Evolutionary conservation across 1,284 basidiomycete genomes (phyloP), one percentile per base, ranked within the genome.

Genomic region (Rhizoctonia solani): DNA sequence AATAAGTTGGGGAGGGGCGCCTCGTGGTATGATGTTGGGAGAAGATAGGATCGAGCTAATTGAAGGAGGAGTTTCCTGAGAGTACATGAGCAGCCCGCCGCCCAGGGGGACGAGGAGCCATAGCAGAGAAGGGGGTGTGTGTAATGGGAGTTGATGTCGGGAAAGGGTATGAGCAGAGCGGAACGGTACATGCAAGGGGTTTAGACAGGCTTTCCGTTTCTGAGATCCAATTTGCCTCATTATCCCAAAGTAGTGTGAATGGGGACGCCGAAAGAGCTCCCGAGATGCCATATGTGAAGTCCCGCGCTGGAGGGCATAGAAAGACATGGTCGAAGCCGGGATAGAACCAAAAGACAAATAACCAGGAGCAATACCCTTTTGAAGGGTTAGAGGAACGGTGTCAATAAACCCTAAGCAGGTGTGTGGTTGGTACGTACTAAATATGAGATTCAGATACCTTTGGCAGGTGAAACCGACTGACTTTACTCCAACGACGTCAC

Each of bases 1-100:
- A 21, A 54, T 63, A n/a, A 59, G 58, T 19, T 39, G 37, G 11
- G 67, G 47, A 41, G 25, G 16, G 13, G 47, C 52, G 29, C 49
- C 67, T n/a, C 50, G 47, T n/a, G 67, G 67, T 3, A 68, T 68
- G 19, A 68, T 68, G 29, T 55, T 53, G 5, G 67, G 59, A 25
- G 67, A 53, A 16, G 67, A 61, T 42, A 68, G 52, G n/a, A 68
- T 61, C 13, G 67, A 21, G 23, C 44, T 44, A 5, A 68, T 42
- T n/a, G 50, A 34, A 19, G 58, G 29, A n/a, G 67, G 67, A 25
- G 56, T 49, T 39, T 63, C 59, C 6, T 49, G 59, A 21, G 59
- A 52, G 37, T 52, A 53, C 2, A 30, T 8, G 14, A 63, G 21
- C n/a, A 37, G 19, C n/a, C 59, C 59, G 21, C 47, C 37, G 32